Base-by-base conservation (phyloP, 2,329 filamentous ascomycete species). In the Verticillium alfalfae region DNA sequence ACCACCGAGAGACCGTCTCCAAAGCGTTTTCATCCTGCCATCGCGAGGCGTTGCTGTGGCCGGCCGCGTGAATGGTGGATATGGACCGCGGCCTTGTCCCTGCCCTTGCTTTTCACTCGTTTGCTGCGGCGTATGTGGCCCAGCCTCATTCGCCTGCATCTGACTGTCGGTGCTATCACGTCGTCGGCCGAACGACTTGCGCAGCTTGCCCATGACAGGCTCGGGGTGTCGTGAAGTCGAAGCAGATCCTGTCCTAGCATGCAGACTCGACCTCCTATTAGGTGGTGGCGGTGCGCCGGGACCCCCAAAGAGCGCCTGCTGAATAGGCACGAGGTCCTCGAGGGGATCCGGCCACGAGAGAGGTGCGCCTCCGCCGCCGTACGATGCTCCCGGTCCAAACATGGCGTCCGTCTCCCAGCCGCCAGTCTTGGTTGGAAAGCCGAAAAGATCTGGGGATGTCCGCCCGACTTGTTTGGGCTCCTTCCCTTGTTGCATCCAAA, bases 401-500 rank as follows among this genome's bases (percentile, higher is more conserved):
- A 83, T 81, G 34, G 74, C 75, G 9, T 80, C 75, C 10, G 77
- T 74, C 18, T 78, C 76, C 84, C 84, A 86, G 10, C 76, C 74
- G 16, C 70, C 69, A 0, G 74, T 68, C 7, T 69, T 72, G 0
- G 71, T 71, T 0, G 83, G 83, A 62, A 86, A 84, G 18, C 78
- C 75, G 62, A 86, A 86, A 1, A 86, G 72, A 61, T 86, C 84
- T 0, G 83, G 83, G 4, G 83, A 84, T 0, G 66, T 66, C 34
- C 72, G 69, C 8, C 69, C 69, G 0, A 71, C 69, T 0, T 80
- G 77, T 56, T 81, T 81, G 37, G 78, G 60, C 81, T 82, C 68
- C 84, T 82, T 7, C 78, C 63, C 63, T 36, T 66, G 64, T 49
- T 66, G 79, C 72, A 87, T 78, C 84, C 84, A 87, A 31, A 84